Base-by-base conservation (phyloP, 345 rosid genomes). In the Pistacia integerrima region DNA sequence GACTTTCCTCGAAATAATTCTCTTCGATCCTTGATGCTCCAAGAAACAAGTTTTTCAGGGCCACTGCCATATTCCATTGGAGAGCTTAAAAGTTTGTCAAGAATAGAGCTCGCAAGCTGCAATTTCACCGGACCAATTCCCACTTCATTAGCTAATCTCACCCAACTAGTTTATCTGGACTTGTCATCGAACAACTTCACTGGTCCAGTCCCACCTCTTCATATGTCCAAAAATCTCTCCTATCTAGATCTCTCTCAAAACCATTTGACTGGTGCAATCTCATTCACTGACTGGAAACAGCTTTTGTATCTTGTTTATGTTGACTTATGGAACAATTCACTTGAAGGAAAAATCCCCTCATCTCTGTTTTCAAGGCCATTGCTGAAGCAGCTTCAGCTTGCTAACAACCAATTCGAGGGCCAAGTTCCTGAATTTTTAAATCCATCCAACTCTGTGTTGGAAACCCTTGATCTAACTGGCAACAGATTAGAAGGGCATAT, bases 401-500 rank as follows among this genome's bases (percentile, higher is more conserved):
- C 76, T 2, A 35, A 22, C 66, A 89, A 87, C 77, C 77, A 74
- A 64, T 70, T 87, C 58, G 67, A 14, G 1, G 91, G 85, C 6
- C 30, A 0, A 36, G 0, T 85, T 56, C 44, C 0, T 1, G 74
- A 0, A 1, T 22, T 30, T 11, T 11, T 16, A 8, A 30, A 51
- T n/a, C 51, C 70, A 3, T 18, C 81, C 64, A 13, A 33, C 28
- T 61, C 33, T 13, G 28, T 0, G 0, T 70, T 86, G n/a, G 77
- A 77, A 35, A 81, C 83, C 0, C n/a, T 90, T 33, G 87, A 88
- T 77, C 72, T 90, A 74, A 73, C 84, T 17, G 69, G 74, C 71
- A 90, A 90, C 67, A 80, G 75, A 4, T 49, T 90, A 3, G 75
- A 69, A 65, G 90, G 91, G 46, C 8, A 52, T 5, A 0, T 90